These are phyloP conservation scores for Fusarium sp. DNA, from an alignment of 2,329 filamentous ascomycete genomes.

Conservation along the genomic window DNA sequence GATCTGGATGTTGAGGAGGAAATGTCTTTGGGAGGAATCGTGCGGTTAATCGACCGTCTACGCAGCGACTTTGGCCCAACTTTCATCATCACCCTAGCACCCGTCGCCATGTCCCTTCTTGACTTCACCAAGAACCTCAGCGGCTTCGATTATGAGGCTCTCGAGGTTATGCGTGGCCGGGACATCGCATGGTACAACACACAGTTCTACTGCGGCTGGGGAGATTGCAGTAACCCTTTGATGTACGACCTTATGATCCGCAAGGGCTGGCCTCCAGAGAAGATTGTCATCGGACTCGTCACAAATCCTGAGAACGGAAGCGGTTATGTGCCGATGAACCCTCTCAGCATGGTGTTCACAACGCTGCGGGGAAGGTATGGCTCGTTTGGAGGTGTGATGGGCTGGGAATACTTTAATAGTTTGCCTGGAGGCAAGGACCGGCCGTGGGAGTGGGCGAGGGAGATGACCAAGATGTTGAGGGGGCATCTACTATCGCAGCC, in stretches of 20 bases:
- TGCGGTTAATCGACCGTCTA: slow-evolving; percentile 77
- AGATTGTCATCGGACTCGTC: slow-evolving; percentile 84
- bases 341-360: slow-evolving; percentile 60
- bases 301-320: slow-evolving; percentile 82
- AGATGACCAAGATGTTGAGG: slow-evolving; percentile 69
- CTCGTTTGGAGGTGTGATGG: slow-evolving; percentile 88
- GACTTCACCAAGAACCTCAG: slow-evolving; percentile 73
- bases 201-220: slow-evolving; percentile 96
- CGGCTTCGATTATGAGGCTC: slow-evolving; percentile 83
- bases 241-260: slow-evolving; percentile 68
- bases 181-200: slow-evolving; percentile 89
- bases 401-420: slow-evolving; percentile 96
- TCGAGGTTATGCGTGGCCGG: slow-evolving; percentile 76
- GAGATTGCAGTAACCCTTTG: slow-evolving; percentile 63
- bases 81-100: slow-evolving; percentile 86
- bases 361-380: slow-evolving; percentile 67
- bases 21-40: slow-evolving; percentile 76
- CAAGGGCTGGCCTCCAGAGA: slow-evolving; percentile 79
- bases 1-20: slow-evolving; percentile 87
- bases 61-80: slow-evolving; percentile 76
- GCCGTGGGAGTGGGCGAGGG: slow-evolving; percentile 85
- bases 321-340: slow-evolving; percentile 66
- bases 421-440: slow-evolving; percentile 72
- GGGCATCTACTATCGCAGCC: slow-evolving; percentile 36
- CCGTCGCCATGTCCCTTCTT: slow-evolving; percentile 81